A percentile compares a stretch with the other conserved stretches of the same genome.
These are phyloP conservation scores for Torulaspora pretoriensis DNA, from an alignment of 1,139 yeast species.

Conservation along the genomic window DNA sequence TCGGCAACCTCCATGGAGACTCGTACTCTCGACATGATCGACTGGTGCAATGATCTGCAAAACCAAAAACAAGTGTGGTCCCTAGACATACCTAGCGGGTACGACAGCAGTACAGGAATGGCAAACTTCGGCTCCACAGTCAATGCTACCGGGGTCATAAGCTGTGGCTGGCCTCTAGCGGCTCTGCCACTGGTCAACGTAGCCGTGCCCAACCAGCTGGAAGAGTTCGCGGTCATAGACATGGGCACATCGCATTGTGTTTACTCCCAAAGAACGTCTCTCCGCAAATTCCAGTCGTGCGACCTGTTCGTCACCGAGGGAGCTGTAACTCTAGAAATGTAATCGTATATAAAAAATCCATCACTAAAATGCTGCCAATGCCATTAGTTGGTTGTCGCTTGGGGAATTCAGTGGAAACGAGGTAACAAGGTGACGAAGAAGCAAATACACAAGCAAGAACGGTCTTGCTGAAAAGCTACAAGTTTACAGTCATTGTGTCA, in stretches of 20 bases:
- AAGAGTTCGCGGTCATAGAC: constrained; percentile 53
- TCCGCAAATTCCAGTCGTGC: constrained; percentile 32
- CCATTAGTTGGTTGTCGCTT: neutral
- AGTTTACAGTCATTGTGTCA: no score
- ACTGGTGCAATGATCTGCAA: constrained; percentile 57
- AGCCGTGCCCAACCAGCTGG: constrained; percentile 40
- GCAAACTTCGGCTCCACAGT: constrained; percentile 33
- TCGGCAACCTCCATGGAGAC: constrained; percentile 15
- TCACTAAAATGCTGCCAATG: neutral
- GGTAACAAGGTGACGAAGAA: neutral
- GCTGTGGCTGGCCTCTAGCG: constrained; percentile 70
- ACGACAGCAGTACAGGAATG: constrained; percentile 81
- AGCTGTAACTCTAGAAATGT: constrained; percentile 15
- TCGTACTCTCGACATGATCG: constrained; percentile 40
- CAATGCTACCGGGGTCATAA: constrained; percentile 45
- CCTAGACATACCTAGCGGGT: constrained; percentile 77
- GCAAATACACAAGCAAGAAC: neutral
- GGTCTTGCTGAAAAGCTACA: neutral
- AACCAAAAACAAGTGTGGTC: constrained; percentile 55
- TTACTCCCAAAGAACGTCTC: constrained; percentile 29
- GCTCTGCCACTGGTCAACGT: constrained; percentile 52
- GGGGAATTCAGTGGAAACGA: neutral
- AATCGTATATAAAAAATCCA: constrained; percentile 5
- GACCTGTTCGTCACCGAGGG: constrained; percentile 33
- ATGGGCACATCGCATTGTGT: constrained; percentile 57